Base-by-base conservation (phyloP, 2,329 filamentous ascomycete species). In the Ophiosphaerella narmari region DNA sequence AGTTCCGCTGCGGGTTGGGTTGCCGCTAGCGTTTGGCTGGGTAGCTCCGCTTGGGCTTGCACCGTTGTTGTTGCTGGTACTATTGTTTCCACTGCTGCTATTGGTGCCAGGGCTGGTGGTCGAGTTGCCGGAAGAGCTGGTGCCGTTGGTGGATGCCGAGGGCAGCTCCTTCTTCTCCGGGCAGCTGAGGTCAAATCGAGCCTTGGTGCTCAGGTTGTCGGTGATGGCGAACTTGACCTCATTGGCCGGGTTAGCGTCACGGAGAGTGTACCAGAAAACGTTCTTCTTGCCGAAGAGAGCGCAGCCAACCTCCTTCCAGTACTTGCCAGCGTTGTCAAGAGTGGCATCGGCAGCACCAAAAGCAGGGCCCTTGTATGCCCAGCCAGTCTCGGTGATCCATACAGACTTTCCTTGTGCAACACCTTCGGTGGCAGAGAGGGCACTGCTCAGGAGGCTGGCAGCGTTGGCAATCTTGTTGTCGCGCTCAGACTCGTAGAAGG, bases 181-280 rank as follows among this genome's bases (percentile, higher is more conserved):
- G 76, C 82, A 85, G 60, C 74, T 78, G 47, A 85, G 76, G 66
- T 85, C 75, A 70, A 80, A 84, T 46, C 73, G 70, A 37, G 82
- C 77, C 23, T 67, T 78, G 60, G 78, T 81, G 54, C 74, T 77
- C 44, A 84, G 75, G 63, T 83, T 71, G 52, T 81, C 71, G 63
- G 79, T 82, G 55, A 85, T 78, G 67, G 76, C 80, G 44, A 84
- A 84, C 76, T 83, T 82, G 74, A 80, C 77, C 66, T 77, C 65
- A 77, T 84, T 83, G 68, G 78, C 81, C 42, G 81, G 78, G 77
- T 84, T 84, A 43, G 66, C 62, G 43, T 73, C 70, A 7, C 62
- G 62, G 5, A 72, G 61, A 6, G 63, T 67, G 56, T 73, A 74
- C 68, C 68, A 74, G 57, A 66, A 74, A 32, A 66, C 62, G 54